Conservation (phyloP, 1,284 basidiomycete genomes). For the Stygiomarasmius scandens region DNA sequence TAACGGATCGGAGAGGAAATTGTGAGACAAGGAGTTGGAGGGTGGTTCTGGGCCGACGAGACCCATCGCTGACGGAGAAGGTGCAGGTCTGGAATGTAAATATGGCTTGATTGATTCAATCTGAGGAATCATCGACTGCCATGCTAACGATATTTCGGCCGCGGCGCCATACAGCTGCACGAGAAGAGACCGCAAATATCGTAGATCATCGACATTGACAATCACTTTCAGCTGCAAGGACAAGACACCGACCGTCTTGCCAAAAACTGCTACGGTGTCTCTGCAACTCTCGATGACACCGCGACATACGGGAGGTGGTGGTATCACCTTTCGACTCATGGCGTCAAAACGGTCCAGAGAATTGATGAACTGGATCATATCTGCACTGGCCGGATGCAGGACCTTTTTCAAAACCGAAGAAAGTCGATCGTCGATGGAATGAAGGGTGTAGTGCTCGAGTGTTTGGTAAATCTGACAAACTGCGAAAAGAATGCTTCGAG, state of each 20-base stretch:
- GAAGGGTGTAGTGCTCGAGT: conserved; percentile 83
- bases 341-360: conserved; percentile 93
- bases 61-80: conserved; percentile 24
- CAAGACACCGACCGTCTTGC: conserved; percentile 85
- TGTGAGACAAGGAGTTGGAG: conserved; percentile 18
- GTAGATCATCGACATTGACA: conserved; percentile 77
- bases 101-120: conserved; percentile 73
- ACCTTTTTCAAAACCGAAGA: conserved; percentile 82
- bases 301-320: conserved; percentile 77
- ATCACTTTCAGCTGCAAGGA: conserved; percentile 82
- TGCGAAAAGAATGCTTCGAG: conserved; percentile 91
- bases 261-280: conserved; percentile 85
- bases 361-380: conserved; percentile 85
- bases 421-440: conserved; percentile 86
- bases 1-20: conserved; percentile 14
- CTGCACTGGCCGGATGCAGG: conserved; percentile 81
- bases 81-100: conserved; percentile 46
- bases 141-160: conserved; percentile 87
- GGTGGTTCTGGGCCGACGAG: conserved; percentile 20
- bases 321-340: conserved; percentile 69
- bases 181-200: conserved; percentile 88
- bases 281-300: conserved; percentile 83
- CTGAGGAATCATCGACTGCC: conserved; percentile 79
- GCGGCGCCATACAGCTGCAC: conserved; percentile 90
- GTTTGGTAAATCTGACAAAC: conserved; percentile 92